Conservation (phyloP, 129 eudicot genomes). For the Glebionis coronaria region DNA sequence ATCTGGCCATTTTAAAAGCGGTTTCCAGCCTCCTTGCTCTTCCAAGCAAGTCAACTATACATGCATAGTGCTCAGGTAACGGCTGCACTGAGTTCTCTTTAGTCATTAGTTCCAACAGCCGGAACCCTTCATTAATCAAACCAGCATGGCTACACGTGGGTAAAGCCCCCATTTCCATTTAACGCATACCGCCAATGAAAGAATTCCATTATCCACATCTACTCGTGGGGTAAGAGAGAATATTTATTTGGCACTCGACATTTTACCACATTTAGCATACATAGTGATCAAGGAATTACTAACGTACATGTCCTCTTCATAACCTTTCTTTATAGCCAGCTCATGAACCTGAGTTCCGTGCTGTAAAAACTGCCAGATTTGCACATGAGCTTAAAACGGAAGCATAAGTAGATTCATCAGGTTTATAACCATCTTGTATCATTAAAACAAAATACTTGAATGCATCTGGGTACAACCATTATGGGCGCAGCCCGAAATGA, state of each 20-base stretch:
- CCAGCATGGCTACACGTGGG: slow-evolving; percentile 63
- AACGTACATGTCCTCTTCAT: slow-evolving; percentile 38
- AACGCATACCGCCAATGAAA: slow-evolving; percentile 56
- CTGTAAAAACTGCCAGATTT: slow-evolving; percentile 52
- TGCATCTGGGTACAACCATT: slow-evolving; percentile 49
- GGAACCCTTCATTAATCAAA: slow-evolving; percentile 36
- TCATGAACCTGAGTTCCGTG: slow-evolving; percentile 52
- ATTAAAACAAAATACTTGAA: slow-evolving; percentile 36
- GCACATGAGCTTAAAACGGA: slow-evolving; percentile 53
- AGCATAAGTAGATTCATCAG: slow-evolving; percentile 56
- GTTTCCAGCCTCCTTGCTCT: slow-evolving; percentile 53
- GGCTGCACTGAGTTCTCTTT: slow-evolving; percentile 37
- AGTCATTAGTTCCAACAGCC: slow-evolving; percentile 40
- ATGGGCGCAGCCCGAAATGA: slow-evolving; percentile 52
- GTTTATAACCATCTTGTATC: slow-evolving; percentile 36
- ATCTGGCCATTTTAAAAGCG: slow-evolving; percentile 42
- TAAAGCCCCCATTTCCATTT: slow-evolving; percentile 52
- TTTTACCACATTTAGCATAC: slow-evolving; percentile 54
- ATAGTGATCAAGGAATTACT: slow-evolving; percentile 43
- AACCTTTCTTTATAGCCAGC: slow-evolving; percentile 39
- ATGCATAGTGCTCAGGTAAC: slow-evolving; percentile 48
- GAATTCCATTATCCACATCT: slow-evolving; percentile 58
- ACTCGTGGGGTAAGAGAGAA: slow-evolving; percentile 25
- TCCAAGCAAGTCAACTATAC: slow-evolving; percentile 60
- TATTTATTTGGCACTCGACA: slow-evolving; percentile 38